phyloP scores from a whole-genome alignment of 257 asterid species.

The Echium plantagineum region DNA sequence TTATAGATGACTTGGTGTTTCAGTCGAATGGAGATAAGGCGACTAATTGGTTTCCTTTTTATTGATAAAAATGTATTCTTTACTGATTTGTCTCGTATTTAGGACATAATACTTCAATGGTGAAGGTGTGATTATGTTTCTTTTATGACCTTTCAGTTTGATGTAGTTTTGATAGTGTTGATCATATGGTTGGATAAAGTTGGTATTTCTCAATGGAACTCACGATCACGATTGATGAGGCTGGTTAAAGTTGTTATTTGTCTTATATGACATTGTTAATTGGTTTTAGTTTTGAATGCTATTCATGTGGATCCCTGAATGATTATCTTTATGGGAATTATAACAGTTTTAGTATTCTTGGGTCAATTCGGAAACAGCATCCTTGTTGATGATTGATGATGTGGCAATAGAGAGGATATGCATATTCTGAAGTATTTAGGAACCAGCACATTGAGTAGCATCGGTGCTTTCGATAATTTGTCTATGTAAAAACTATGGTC shows the following conservation, averaged over 20 bases:
- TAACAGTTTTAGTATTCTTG: neutral
- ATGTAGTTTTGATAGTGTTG: too few species aligned
- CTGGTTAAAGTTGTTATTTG: neutral
- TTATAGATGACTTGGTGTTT: neutral
- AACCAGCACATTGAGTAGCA: too few species aligned
- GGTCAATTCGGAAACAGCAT: too few species aligned
- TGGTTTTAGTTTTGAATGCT: neutral
- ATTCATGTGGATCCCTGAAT: neutral
- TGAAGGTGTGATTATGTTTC: neutral
- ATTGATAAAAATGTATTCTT: neutral
- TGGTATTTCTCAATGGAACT: neutral
- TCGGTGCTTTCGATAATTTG: too few species aligned
- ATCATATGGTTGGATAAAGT: too few species aligned
- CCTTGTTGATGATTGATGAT: too few species aligned
- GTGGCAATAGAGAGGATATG: too few species aligned
- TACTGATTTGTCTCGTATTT: neutral
- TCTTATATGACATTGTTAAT: neutral
- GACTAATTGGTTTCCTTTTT: neutral
- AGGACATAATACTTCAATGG: neutral
- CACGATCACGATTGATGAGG: neutral
- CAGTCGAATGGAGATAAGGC: neutral
- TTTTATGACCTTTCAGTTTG: too few species aligned
- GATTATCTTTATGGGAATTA: neutral
- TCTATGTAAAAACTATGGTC: too few species aligned
- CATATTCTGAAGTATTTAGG: too few species aligned